Base-by-base conservation (phyloP, 2,329 filamentous ascomycete genomes). In the Colletotrichum filicis region DNA sequence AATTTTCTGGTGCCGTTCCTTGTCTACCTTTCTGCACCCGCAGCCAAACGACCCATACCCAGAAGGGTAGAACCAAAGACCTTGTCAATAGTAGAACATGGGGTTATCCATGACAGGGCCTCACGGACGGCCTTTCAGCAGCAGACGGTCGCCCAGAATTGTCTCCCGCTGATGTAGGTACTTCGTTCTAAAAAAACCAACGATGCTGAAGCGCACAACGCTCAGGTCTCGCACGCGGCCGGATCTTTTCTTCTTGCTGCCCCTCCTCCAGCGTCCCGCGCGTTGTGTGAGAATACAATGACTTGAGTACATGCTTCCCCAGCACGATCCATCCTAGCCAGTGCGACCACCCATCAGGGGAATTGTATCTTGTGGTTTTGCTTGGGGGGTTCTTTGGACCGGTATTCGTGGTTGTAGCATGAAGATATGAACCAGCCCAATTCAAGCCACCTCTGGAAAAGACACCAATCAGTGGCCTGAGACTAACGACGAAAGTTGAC, bases 401-500 rank as follows among this genome's bases (percentile, higher is more conserved):
- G 42, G 52, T 28, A 32, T 60, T 32, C 61, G 32, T 26, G 32
- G 65, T 66, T 62, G 46, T 37, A 30, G 73, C 66, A 71, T 66
- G 52, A 74, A 66, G 7, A 49, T 66, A 74, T 66, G 52, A 74
- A 66, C 5, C 59, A 69, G 61, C 67, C 30, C 68, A 62, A 62
- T 49, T 65, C 66, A 74, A 68, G 73, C 68, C 49, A 60, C 42
- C 28, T 24, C 63, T 58, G 32, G 32, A 35, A 22, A 30, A n/a
- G 30, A 28, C 24, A 22, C 74, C 74, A 75, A 75, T 75, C 74
- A 75, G 42, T 59, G 66, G 5, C 22, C 55, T 75, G 59, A 75
- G 64, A 75, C 74, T 75, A 69, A 53, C 74, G 74, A 75, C 73
- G 49, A 75, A 58, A 59, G 53, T 42, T 42, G 59, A 52, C 52